Percentiles rank a stretch among this genome's conserved stretches.
phyloP scores from a whole-genome alignment of 306 rosid species.

The Macrotyloma uniflorum region DNA sequence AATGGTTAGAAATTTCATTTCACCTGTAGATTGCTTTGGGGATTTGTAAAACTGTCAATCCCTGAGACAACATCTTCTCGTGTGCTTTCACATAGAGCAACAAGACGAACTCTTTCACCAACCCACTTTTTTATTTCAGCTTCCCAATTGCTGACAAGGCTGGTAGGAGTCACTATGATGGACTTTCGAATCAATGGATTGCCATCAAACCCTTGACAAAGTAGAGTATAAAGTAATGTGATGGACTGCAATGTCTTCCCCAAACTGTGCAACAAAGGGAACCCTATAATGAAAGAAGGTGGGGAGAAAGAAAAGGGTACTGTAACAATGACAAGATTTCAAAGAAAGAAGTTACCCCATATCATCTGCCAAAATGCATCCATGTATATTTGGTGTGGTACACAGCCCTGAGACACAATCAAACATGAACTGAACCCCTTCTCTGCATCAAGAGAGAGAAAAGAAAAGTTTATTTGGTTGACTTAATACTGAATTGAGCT shows the following conservation, averaged over 20 bases:
- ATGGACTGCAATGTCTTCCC: constrained; percentile 99
- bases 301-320: not conserved
- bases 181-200: constrained; percentile 83
- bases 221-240: constrained; percentile 85
- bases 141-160: constrained; percentile 99
- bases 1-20: constrained; percentile 28
- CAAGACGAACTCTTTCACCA: constrained; percentile 75
- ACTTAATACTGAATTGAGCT: not conserved
- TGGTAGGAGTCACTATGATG: constrained; percentile 95
- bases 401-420: constrained; percentile 82
- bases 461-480: constrained; percentile 4
- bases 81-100: constrained; percentile 89
- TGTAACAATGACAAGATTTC: not conserved
- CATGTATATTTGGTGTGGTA: constrained; percentile 59
- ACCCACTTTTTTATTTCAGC: constrained; percentile 94
- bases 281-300: constrained; percentile 17
- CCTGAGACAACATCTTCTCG: constrained; percentile 85
- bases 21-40: constrained; percentile 66
- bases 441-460: constrained; percentile 59
- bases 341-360: constrained; percentile 67
- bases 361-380: constrained; percentile 98
- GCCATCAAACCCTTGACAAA: constrained; percentile 88
- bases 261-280: constrained; percentile 62
- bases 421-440: constrained; percentile 97
- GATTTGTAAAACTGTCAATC: constrained; percentile 71